These are phyloP conservation scores for Fusarium sp. DNA, from an alignment of 2,329 filamentous ascomycete species.

Conservation along the genomic window DNA sequence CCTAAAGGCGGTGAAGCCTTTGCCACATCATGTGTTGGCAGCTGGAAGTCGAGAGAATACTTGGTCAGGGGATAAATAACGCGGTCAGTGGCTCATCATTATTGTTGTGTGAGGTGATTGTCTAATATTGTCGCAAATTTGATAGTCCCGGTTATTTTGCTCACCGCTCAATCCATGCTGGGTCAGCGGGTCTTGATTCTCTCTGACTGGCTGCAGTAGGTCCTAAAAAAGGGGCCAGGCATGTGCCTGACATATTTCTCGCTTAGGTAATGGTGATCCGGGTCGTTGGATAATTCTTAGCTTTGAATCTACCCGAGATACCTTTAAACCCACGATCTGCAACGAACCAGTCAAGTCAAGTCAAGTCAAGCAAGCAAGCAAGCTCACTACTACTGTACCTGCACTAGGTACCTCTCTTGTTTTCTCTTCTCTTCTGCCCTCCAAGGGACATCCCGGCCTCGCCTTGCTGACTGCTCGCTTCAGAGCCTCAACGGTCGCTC, in stretches of 20 bases:
- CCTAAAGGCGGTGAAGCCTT: conserved; percentile 26
- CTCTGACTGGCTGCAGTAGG: not conserved
- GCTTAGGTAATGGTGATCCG: conserved; percentile 30
- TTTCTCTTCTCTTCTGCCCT: not conserved
- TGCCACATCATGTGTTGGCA: conserved; percentile 22
- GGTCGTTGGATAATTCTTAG: conserved; percentile 22
- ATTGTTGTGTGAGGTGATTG: no score
- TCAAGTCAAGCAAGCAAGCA: conserved; percentile 5
- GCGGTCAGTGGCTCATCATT: no score
- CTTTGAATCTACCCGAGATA: conserved; percentile 27
- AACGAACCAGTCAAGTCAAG: conserved; percentile 14
- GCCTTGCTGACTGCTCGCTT: not conserved
- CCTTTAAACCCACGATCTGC: conserved; percentile 29
- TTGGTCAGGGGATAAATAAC: no score
- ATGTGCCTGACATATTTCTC: conserved; percentile 1
- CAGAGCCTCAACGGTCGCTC: not conserved
- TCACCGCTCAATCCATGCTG: conserved; percentile 13
- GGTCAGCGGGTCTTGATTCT: not conserved
- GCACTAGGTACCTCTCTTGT: conserved; percentile 10
- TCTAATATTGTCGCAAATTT: not conserved
- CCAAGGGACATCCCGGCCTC: not conserved
- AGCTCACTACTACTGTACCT: conserved; percentile 3
- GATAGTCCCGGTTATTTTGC: conserved; percentile 22
- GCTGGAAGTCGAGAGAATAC: conserved; percentile 23
- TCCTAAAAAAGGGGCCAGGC: not conserved